phyloP scores from a whole-genome alignment of 805 yeast genomes.

The Cyberlindnera sargentensis region DNA sequence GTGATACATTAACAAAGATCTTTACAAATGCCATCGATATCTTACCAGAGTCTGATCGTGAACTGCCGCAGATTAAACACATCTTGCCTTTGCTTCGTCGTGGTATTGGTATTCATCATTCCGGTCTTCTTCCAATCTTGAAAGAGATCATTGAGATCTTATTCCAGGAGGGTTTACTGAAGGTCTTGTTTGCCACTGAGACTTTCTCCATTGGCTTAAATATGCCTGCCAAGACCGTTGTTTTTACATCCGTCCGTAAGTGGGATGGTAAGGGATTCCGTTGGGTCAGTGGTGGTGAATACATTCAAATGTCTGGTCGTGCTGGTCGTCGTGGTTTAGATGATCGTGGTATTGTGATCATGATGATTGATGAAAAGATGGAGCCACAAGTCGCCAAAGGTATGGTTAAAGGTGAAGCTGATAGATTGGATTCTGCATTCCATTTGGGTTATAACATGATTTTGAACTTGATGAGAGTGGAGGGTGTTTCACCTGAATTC shows the following conservation, averaged over 20 bases:
- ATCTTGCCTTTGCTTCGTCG: slow-evolving; percentile 82
- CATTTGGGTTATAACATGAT: slow-evolving; percentile 97
- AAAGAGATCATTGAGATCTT: slow-evolving; percentile 94
- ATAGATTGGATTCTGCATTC: slow-evolving; percentile 94
- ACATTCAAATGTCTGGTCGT: slow-evolving; percentile 98
- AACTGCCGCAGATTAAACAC: slow-evolving; percentile 89
- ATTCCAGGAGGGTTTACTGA: slow-evolving; percentile 93
- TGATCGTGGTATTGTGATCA: slow-evolving; percentile 97
- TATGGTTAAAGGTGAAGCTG: slow-evolving; percentile 99
- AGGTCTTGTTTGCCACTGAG: slow-evolving; percentile 95
- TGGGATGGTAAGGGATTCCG: slow-evolving; percentile 98
- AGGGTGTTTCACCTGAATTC: slow-evolving; percentile 96
- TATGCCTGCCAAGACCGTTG: slow-evolving; percentile 99
- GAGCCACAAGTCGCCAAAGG: slow-evolving; percentile 99
- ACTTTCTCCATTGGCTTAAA: slow-evolving; percentile 97
- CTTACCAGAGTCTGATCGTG: slow-evolving; percentile 85
- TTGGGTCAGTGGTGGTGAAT: slow-evolving; percentile 99
- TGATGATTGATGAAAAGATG: slow-evolving; percentile 99
- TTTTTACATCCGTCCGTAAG: slow-evolving; percentile 92
- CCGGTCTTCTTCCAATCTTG: slow-evolving; percentile 88
- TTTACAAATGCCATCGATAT: slow-evolving; percentile 85
- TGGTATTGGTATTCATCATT: slow-evolving; percentile 98
- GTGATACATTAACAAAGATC: slow-evolving; percentile 83
- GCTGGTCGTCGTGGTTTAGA: slow-evolving; percentile 99
- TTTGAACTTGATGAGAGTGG: slow-evolving; percentile 90